Conservation (phyloP, 441 rosid genomes). For the Hura crepitans region DNA sequence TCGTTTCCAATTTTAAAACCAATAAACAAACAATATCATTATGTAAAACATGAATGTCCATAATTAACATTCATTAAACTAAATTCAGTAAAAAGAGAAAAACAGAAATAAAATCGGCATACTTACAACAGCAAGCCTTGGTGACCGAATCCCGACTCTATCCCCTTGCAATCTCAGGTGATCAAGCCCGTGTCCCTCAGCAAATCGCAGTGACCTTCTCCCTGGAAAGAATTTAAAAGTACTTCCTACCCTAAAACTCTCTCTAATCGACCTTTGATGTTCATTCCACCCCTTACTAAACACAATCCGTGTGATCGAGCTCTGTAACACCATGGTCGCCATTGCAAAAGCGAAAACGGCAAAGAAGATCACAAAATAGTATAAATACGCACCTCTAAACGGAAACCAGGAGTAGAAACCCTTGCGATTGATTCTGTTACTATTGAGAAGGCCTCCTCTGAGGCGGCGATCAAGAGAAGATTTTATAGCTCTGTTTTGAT, state of each 20-base stretch:
- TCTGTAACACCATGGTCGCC: slow-evolving; percentile 76
- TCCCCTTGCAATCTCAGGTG: slow-evolving; percentile 33
- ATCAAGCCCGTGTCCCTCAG: slow-evolving; percentile 52
- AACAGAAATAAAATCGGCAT: neutral
- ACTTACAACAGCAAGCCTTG: slow-evolving; percentile 87
- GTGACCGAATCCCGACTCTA: slow-evolving; percentile 79
- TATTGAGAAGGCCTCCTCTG: slow-evolving; percentile 5
- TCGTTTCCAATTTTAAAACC: neutral
- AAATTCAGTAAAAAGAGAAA: too few species aligned
- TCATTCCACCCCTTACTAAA: slow-evolving; percentile 56
- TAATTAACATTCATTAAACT: neutral
- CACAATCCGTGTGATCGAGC: slow-evolving; percentile 56
- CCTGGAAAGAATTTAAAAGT: slow-evolving; percentile 59
- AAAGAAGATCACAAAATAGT: slow-evolving; percentile 53
- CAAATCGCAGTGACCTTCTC: slow-evolving; percentile 30
- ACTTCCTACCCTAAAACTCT: slow-evolving; percentile 55
- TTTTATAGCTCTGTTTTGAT: slow-evolving; percentile 14
- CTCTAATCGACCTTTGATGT: slow-evolving; percentile 33
- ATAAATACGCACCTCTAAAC: slow-evolving; percentile 56
- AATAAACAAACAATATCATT: neutral
- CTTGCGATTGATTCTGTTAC: slow-evolving; percentile 2
- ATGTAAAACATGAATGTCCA: neutral
- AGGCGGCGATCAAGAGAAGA: slow-evolving; percentile 43
- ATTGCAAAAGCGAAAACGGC: slow-evolving; percentile 67
- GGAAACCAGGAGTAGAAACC: slow-evolving; percentile 32